Evolutionary conservation across 106 monocot genomes (phyloP), one percentile per base, ranked within the genome.

Genomic region (Allium fistulosum): DNA sequence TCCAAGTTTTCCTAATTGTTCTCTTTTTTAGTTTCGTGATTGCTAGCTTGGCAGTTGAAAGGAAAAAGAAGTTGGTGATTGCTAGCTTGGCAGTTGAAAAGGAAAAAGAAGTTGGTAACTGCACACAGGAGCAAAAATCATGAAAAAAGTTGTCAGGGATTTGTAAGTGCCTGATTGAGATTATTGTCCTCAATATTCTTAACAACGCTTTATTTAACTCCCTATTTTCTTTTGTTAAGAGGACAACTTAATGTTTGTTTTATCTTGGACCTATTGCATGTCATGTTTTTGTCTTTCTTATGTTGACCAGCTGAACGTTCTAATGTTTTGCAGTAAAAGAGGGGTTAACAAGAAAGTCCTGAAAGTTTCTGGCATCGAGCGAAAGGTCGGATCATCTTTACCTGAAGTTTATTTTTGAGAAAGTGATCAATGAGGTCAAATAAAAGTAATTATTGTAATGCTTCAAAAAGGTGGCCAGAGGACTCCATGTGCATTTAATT

Each of bases 91-190:
- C 4, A 2, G 3, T 63, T 63, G 13, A 16, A 46, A 37, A 47
- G 46, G 63, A 13, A 47, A 59, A 18, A 59, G 59, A 8, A 59
- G 18, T 13, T 59, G 47, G 52, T 27, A n/a, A 15, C 53, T 55
- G 53, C 37, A 37, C 37, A 13, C 48, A n/a, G 2, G 13, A 52
- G 28, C 11, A 26, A 13, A 63, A 73, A 75, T 49, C 70, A 96
- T 96, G 95, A 96, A 96, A 80, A 91, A 96, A 80, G 95, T 75
- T 71, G 95, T 88, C 62, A 77, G 95, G 53, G 88, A 96, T 57
- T 61, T 96, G 95, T 96, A 88, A 81, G 88, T 37, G 37, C 37
- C 37, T 37, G 37, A 4, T 37, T 37, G 37, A 37, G 2, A 37
- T 37, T 37, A 37, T 37, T 37, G 37, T 37, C 37, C 37, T 37